phyloP scores from a whole-genome alignment of 2,329 filamentous ascomycete species.

The Cytospora schulzeri region DNA sequence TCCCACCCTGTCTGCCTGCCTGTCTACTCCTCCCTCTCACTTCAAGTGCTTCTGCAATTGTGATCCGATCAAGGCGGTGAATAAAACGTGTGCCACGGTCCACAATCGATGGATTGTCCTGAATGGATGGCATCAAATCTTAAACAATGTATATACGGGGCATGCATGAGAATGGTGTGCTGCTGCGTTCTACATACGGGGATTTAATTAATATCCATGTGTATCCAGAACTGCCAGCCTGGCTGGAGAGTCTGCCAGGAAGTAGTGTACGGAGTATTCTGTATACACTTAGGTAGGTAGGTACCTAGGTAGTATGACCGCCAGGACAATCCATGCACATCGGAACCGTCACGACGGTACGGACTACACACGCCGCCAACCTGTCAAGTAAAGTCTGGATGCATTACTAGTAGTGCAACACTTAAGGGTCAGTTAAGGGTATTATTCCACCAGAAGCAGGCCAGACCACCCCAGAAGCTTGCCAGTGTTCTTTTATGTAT shows the following conservation, averaged over 20 bases:
- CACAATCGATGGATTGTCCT: background rate
- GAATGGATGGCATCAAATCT: background rate
- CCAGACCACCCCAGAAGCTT: background rate
- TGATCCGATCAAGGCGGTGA: background rate
- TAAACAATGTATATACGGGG: background rate
- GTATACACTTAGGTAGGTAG: no score
- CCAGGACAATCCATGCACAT: background rate
- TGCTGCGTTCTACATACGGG: background rate
- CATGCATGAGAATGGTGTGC: background rate
- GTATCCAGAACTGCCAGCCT: no score
- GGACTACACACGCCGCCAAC: no score
- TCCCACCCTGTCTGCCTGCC: background rate
- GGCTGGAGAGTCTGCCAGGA: no score
- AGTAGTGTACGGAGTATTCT: no score
- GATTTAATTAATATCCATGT: no score
- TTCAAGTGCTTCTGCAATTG: background rate
- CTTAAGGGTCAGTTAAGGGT: no score
- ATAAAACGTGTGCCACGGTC: background rate
- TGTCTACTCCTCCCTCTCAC: background rate
- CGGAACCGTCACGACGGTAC: background rate
- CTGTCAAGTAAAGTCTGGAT: background rate
- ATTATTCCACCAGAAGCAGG: background rate
- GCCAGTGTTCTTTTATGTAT: no score
- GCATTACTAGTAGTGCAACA: no score
- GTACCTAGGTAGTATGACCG: no score